These are phyloP conservation scores for Teratosphaeria gauchensis DNA, from an alignment of 2,329 filamentous ascomycete species.

Conservation along the genomic window DNA sequence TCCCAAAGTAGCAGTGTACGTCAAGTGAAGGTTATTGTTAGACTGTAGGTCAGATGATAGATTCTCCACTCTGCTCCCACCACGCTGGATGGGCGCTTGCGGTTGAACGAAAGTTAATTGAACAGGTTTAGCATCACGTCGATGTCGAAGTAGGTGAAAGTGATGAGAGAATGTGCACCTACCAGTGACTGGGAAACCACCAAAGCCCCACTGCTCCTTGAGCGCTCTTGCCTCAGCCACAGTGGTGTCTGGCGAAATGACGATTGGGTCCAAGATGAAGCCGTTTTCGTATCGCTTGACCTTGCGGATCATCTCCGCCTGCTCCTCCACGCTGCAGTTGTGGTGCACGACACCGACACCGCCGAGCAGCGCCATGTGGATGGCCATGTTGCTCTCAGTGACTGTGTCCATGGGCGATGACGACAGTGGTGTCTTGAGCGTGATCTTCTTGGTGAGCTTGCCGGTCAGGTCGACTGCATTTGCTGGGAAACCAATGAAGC, in stretches of 20 bases:
- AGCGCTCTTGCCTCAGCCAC: conserved; percentile 83
- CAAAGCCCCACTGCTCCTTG: conserved; percentile 98
- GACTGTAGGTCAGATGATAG: conserved; percentile 15
- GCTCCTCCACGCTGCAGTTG: conserved; percentile 95
- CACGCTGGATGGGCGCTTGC: conserved; percentile 53
- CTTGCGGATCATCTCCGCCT: conserved; percentile 98
- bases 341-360: conserved; percentile 95
- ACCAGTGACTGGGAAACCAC: conserved; percentile 98
- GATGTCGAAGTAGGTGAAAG: conserved; percentile 26
- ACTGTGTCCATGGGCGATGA: conserved; percentile 99
- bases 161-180: conserved; percentile 36
- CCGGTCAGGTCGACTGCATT: conserved; percentile 81
- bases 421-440: conserved; percentile 90
- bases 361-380: conserved; percentile 85
- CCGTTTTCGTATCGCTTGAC: conserved; percentile 99
- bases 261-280: conserved; percentile 92
- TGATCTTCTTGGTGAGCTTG: conserved; percentile 88
- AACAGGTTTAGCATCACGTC: conserved; percentile 62
- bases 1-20: not conserved
- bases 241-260: conserved; percentile 78
- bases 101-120: conserved; percentile 99
- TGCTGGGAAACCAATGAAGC: conserved; percentile 96
- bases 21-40: not conserved
- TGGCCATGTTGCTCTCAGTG: conserved; percentile 98
- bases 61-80: conserved; percentile 25